A percentile compares a stretch with the other conserved stretches of the same genome.
Evolutionary conservation across 768 basidiomycete genomes (phyloP).

Genomic region (Leccinum fibrillosum): DNA sequence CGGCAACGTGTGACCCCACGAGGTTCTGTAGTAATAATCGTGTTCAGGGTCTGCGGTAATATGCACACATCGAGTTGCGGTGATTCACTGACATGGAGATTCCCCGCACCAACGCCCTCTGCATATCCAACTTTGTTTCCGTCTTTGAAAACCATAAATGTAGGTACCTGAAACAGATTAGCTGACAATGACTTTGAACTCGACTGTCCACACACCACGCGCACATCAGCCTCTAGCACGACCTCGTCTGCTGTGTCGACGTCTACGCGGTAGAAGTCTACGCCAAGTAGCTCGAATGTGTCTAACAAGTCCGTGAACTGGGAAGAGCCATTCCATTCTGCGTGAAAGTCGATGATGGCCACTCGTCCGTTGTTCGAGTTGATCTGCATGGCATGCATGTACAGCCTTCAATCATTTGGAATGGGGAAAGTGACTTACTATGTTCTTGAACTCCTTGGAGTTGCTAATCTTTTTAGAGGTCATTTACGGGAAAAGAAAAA

Average conservation of each 20-base stretch:
- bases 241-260: constrained; percentile 58
- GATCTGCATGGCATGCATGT: constrained; percentile 10
- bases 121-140: constrained; percentile 24
- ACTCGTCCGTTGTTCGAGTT: constrained; percentile 21
- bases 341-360: constrained; percentile 22
- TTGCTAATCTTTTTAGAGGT: constrained; percentile 14
- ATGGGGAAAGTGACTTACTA: constrained; percentile 11
- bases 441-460: constrained; percentile 15
- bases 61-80: neutral
- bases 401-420: neutral
- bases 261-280: constrained; percentile 73
- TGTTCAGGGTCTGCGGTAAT: neutral
- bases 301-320: constrained; percentile 17
- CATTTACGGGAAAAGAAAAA: too few species aligned
- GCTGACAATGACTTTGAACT: neutral
- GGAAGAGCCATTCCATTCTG: constrained; percentile 12
- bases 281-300: constrained; percentile 25
- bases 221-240: constrained; percentile 54
- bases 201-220: constrained; percentile 45
- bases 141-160: constrained; percentile 31
- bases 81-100: constrained; percentile 23
- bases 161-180: constrained; percentile 18
- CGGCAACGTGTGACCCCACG: constrained; percentile 16
- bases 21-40: constrained; percentile 15
- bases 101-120: constrained; percentile 26